Evolutionary conservation across 1,284 basidiomycete species (phyloP), one percentile per base, ranked within the genome.

Genomic region (Mycena sp.): DNA sequence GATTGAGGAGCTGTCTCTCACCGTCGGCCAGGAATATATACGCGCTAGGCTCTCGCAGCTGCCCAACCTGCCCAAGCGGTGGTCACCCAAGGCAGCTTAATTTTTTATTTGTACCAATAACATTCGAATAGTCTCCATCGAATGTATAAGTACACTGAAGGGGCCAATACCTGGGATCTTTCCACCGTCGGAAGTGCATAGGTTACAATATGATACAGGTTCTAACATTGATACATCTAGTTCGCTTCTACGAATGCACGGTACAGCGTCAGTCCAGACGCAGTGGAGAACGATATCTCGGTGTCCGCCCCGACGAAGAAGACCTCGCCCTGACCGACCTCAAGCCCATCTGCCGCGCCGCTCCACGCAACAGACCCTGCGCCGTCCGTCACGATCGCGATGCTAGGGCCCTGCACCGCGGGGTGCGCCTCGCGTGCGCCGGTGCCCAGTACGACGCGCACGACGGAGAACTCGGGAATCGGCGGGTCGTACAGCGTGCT

Each of bases 381-480:
- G 0, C 96, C 95, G 23, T 86, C 82, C 0, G 93, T 93, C 21
- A 92, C 86, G 61, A 99, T 88, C 21, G 86, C 79, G 51, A 99
- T 85, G 71, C 93, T 95, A 4, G 98, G 98, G 0, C 97, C 98
- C 1, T 88, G 84, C 16, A 99, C 77, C 1, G 80, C 74, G 7
- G 77, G 78, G 64, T 94, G 90, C 29, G 70, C 73, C 73, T 92
- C 92, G 5, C 68, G 74, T 58, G 80, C 77, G 10, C 80, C 81
- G 0, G 77, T 68, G 0, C 73, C 70, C 6, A 98, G 73, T 40
- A 81, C 80, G 11, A 89, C 82, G 29, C 87, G 84, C 7, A 96
- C 81, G 12, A 99, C 96, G 11, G 91, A 88, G 79, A 99, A 99
- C 76, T 99, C 98, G 37, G 90, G 90, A 71, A 98, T 93, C 0